phyloP scores from a whole-genome alignment of 1,139 yeast genomes.

The Maudiozyma humilis region DNA sequence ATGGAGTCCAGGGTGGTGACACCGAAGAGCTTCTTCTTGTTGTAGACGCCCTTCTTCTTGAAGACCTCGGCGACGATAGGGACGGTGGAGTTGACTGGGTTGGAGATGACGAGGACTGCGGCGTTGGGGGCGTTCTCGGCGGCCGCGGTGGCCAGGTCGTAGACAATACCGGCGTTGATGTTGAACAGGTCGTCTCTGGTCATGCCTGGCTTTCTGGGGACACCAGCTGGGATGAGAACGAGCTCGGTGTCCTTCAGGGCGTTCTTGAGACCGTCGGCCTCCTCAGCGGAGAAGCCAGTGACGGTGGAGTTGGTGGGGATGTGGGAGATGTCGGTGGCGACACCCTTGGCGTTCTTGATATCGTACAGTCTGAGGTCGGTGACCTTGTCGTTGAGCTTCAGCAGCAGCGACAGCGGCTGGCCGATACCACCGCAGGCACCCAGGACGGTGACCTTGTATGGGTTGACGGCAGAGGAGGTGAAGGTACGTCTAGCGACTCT shows the following conservation, averaged over 20 bases:
- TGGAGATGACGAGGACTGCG: slow-evolving; percentile 77
- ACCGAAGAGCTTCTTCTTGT: slow-evolving; percentile 89
- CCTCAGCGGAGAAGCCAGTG: slow-evolving; percentile 75
- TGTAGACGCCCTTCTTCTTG: slow-evolving; percentile 76
- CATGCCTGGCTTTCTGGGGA: slow-evolving; percentile 99
- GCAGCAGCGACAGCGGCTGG: slow-evolving; percentile 86
- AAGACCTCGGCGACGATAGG: slow-evolving; percentile 96
- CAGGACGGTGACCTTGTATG: slow-evolving; percentile 79
- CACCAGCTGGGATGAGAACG: slow-evolving; percentile 96
- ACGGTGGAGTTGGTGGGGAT: slow-evolving; percentile 84
- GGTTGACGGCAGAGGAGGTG: slow-evolving; percentile 54
- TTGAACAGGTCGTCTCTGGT: slow-evolving; percentile 96
- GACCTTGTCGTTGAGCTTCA: slow-evolving; percentile 81
- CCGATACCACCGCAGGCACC: slow-evolving; percentile 99
- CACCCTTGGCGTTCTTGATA: slow-evolving; percentile 92
- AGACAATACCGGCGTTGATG: slow-evolving; percentile 93
- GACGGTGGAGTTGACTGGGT: slow-evolving; percentile 97
- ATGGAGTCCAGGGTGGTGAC: slow-evolving; percentile 94
- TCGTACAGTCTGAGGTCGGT: slow-evolving; percentile 83
- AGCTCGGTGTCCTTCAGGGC: slow-evolving; percentile 79
- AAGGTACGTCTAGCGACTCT: slow-evolving; percentile 49
- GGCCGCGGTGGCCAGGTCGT: slow-evolving; percentile 82
- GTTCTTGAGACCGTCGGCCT: slow-evolving; percentile 55
- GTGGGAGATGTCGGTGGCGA: slow-evolving; percentile 92
- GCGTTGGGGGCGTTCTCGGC: slow-evolving; percentile 88